A percentile compares a stretch with the other conserved stretches of the same genome.
Evolutionary conservation across 2,329 filamentous ascomycete genomes (phyloP).

Genomic region (Xylaria arbuscula): DNA sequence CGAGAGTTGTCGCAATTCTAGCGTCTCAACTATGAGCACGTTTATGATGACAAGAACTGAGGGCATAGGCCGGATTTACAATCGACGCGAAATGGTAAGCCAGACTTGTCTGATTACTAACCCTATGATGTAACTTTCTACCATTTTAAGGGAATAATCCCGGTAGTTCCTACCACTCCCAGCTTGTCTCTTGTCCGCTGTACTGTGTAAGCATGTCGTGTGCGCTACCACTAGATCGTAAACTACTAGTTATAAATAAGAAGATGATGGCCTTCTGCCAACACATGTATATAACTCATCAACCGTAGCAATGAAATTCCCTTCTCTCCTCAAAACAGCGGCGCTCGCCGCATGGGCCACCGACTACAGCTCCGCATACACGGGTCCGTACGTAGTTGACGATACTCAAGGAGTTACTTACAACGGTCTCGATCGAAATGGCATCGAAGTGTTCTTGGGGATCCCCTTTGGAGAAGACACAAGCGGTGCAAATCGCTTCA

Average conservation of each 20-base stretch:
- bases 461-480: constrained; percentile 62
- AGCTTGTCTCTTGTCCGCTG: background rate
- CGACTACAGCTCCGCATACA: background rate
- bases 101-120: background rate
- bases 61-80: background rate
- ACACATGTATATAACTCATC: background rate
- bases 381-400: constrained; percentile 32
- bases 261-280: background rate
- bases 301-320: constrained; percentile 17
- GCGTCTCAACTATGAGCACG: background rate
- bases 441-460: constrained; percentile 60
- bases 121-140: background rate
- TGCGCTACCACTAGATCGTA: background rate
- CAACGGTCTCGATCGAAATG: constrained; percentile 56
- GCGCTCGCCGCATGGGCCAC: constrained; percentile 4
- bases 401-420: constrained; percentile 52
- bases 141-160: background rate
- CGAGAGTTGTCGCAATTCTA: background rate
- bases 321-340: constrained; percentile 13
- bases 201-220: constrained; percentile 9
- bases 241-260: constrained; percentile 1
- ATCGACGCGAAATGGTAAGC: background rate
- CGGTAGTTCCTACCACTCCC: background rate
- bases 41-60: background rate
- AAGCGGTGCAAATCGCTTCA: constrained; percentile 58